Evolutionary conservation across 1,139 yeast genomes (phyloP).

Genomic region (Hyphopichia pseudoburtonii): DNA sequence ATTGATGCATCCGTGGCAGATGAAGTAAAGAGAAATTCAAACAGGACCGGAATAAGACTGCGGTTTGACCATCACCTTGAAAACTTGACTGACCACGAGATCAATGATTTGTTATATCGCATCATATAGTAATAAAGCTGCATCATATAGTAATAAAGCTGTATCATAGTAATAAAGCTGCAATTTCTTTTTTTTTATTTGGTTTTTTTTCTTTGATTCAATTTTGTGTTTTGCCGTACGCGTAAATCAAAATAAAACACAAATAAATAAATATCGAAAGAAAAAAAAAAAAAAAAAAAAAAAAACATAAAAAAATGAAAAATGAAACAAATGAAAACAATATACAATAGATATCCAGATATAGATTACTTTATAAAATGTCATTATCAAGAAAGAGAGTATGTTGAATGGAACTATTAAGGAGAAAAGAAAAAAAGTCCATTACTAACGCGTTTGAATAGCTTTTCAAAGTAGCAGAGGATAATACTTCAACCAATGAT

Average conservation of each 20-base stretch:
- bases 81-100: conserved; percentile 35
- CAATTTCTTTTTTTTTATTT: neutral
- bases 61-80: conserved; percentile 22
- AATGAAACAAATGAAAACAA: neutral
- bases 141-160: no score
- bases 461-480: conserved; percentile 7
- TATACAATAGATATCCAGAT: neutral
- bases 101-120: conserved; percentile 29
- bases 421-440: no score
- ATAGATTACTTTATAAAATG: no score
- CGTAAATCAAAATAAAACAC: conserved; percentile 4
- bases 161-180: no score
- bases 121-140: no score
- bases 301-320: neutral
- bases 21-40: conserved; percentile 14
- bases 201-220: neutral
- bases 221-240: neutral
- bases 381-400: conserved; percentile 42
- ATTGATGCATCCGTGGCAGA: conserved; percentile 22
- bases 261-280: conserved; percentile 1
- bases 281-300: neutral
- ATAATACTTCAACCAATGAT: neutral
- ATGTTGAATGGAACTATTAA: no score
- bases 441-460: conserved; percentile 6
- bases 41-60: conserved; percentile 21